Evolutionary conservation across 768 basidiomycete species (phyloP).

Genomic region (Ramaria sp.): DNA sequence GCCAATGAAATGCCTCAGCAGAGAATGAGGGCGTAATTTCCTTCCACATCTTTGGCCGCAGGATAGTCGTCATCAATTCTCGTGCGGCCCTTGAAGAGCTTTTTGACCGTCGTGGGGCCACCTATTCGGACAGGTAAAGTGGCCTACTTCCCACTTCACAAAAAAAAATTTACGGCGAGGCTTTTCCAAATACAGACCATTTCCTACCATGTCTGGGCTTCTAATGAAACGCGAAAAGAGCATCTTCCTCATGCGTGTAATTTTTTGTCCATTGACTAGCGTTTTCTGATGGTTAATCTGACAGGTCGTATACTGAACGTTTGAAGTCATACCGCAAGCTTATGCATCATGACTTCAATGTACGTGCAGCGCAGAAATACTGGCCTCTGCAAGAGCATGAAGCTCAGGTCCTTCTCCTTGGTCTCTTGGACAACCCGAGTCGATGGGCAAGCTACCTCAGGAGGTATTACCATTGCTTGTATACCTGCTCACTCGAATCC

Average conservation of each 20-base stretch:
- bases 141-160: too few relatives aligned
- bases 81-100: slow-evolving; percentile 11
- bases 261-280: background rate
- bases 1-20: background rate
- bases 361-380: slow-evolving; percentile 25
- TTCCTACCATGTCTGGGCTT: slow-evolving; percentile 9
- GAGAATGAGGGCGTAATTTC: slow-evolving; percentile 1
- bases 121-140: slow-evolving; percentile 14
- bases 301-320: slow-evolving; percentile 13
- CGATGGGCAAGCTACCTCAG: slow-evolving; percentile 27
- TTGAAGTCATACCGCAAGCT: slow-evolving; percentile 32
- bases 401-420: slow-evolving; percentile 22
- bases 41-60: slow-evolving; percentile 5
- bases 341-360: slow-evolving; percentile 25
- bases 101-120: slow-evolving; percentile 12
- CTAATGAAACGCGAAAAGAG: slow-evolving; percentile 9
- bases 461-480: slow-evolving; percentile 18
- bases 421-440: slow-evolving; percentile 22
- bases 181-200: background rate
- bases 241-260: slow-evolving; percentile 5
- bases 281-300: background rate
- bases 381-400: slow-evolving; percentile 27
- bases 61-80: slow-evolving; percentile 14
- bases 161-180: background rate
- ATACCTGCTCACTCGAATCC: background rate